Conservation (phyloP, 768 basidiomycete genomes). For the Lactarius sanguifluus region DNA sequence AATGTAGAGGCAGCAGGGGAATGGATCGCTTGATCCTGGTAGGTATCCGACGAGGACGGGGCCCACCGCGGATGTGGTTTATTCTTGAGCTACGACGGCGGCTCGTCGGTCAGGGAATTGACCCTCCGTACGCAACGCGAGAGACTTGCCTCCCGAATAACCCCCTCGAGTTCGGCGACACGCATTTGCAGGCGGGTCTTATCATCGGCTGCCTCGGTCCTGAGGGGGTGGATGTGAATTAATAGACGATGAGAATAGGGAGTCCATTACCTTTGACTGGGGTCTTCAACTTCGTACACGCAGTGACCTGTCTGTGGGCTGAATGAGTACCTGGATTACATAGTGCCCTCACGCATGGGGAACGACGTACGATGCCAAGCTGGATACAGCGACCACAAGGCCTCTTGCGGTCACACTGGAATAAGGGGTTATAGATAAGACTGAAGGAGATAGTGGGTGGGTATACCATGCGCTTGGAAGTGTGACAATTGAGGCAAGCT, state of each 20-base stretch:
- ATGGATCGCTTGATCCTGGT: slow-evolving; percentile 7
- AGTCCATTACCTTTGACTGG: slow-evolving; percentile 49
- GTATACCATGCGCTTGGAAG: slow-evolving; percentile 69
- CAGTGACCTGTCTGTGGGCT: slow-evolving; percentile 66
- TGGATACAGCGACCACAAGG: slow-evolving; percentile 49
- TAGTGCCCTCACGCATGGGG: too few relatives aligned
- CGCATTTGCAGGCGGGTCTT: slow-evolving; percentile 63
- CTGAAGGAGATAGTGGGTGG: background rate
- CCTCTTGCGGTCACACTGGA: slow-evolving; percentile 49
- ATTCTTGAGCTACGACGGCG: slow-evolving; percentile 55
- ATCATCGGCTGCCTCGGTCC: slow-evolving; percentile 52
- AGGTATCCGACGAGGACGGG: slow-evolving; percentile 25
- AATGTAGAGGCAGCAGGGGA: background rate
- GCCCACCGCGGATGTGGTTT: slow-evolving; percentile 69
- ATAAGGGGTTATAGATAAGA: background rate
- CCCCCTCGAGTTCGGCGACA: slow-evolving; percentile 77
- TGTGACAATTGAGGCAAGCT: slow-evolving; percentile 71
- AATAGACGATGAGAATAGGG: slow-evolving; percentile 16
- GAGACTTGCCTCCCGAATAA: slow-evolving; percentile 69
- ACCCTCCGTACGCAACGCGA: background rate
- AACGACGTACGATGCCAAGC: slow-evolving; percentile 40
- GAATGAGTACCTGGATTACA: background rate
- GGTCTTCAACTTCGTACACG: slow-evolving; percentile 82
- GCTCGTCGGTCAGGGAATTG: slow-evolving; percentile 1
- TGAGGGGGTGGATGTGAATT: slow-evolving; percentile 10